phyloP scores from a whole-genome alignment of 805 yeast genomes.

The Metschnikowia hibisci region DNA sequence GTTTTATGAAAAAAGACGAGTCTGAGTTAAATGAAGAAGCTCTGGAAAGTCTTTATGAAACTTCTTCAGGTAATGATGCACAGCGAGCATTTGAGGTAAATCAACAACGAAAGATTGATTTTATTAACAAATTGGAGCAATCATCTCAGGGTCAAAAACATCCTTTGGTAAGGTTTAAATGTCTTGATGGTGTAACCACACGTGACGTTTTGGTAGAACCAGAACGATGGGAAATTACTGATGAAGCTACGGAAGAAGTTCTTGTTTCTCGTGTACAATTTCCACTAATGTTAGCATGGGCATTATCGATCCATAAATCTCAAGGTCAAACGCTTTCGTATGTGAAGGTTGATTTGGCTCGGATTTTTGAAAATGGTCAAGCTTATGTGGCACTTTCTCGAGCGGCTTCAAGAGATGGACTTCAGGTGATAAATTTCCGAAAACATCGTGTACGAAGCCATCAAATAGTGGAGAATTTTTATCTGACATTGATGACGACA shows the following conservation, averaged over 20 bases:
- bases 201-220: slow-evolving; percentile 77
- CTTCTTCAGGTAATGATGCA: background rate
- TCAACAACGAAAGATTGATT: slow-evolving; percentile 44
- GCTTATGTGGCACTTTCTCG: slow-evolving; percentile 80
- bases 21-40: background rate
- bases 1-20: slow-evolving; percentile 9
- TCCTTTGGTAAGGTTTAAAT: slow-evolving; percentile 76
- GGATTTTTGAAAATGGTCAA: slow-evolving; percentile 76
- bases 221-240: slow-evolving; percentile 78
- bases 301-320: slow-evolving; percentile 77
- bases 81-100: slow-evolving; percentile 16
- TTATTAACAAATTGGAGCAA: slow-evolving; percentile 40
- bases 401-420: slow-evolving; percentile 39
- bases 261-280: slow-evolving; percentile 51
- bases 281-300: slow-evolving; percentile 77
- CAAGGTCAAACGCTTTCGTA: slow-evolving; percentile 80
- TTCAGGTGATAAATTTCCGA: slow-evolving; percentile 18
- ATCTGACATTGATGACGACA: slow-evolving; percentile 25
- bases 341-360: slow-evolving; percentile 63
- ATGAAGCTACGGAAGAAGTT: slow-evolving; percentile 57
- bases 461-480: slow-evolving; percentile 14
- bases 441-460: slow-evolving; percentile 16
- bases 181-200: slow-evolving; percentile 62
- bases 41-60: background rate
- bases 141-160: slow-evolving; percentile 45